Evolutionary conservation across 768 basidiomycete genomes (phyloP), one percentile per base, ranked within the genome.

Genomic region (Trametes meyenii): DNA sequence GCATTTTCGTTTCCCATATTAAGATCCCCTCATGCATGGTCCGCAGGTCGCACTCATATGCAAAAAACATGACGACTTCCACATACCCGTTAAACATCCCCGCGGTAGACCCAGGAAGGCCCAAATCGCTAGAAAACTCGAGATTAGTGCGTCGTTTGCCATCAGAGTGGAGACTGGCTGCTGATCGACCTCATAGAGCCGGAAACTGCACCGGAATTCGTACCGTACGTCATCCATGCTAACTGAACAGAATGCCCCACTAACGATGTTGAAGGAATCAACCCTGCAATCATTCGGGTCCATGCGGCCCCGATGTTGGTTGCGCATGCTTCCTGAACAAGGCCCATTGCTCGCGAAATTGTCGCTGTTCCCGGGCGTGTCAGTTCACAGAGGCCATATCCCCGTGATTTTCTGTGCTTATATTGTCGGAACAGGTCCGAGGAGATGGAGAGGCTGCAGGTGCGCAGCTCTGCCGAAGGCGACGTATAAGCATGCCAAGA

Each of bases 281-380:
- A 11, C 85, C 84, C 23, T 89, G 88, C 67, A 68, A 72, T 16
- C 87, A 90, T 70, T 42, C 66, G 13, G 89, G 88, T 0, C 79
- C 81, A 5, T 91, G 89, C 66, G 72, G 72, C 53, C 66, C 68
- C 13, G 69, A 69, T 12, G 67, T 72, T 0, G 50, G 73, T 0
- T 90, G 88, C 58, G 66, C 72, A 2, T 91, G 89, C 70, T 78
- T 74, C 63, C 63, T 66, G 24, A 81, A 80, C 53, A 70, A 75
- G n/a, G 75, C 80, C 0, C 81, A 84, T 61, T 90, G 89, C 66
- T 78, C 81, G 54, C 76, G 79, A 12, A 77, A 75, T 19, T 90
- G 89, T 64, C 72, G 74, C 1, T 90, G 89, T 66, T 67, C 72
- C 23, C 60, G 59, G 8, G 75, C 77, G 50, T 90, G 88, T 86